A percentile compares a stretch with the other conserved stretches of the same genome.
Conservation (phyloP, 306 rosid genomes). For the Trifolium dubium region DNA sequence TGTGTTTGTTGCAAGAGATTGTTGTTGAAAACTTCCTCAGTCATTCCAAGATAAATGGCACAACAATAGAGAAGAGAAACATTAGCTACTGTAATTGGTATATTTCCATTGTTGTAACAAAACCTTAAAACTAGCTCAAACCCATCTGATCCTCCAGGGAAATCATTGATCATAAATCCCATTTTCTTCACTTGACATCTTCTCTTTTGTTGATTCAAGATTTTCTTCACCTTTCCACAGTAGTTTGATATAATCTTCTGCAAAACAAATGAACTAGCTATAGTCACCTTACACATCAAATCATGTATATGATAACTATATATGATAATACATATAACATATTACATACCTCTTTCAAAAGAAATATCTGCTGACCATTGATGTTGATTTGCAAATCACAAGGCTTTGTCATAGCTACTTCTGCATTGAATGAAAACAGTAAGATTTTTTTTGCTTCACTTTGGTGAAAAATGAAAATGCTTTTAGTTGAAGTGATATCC, state of each 20-base stretch:
- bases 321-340: constrained; percentile 8
- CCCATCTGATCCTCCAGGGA: constrained; percentile 84
- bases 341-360: constrained; percentile 62
- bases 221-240: constrained; percentile 62
- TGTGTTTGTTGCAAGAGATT: constrained; percentile 80
- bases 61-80: constrained; percentile 68
- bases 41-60: constrained; percentile 74
- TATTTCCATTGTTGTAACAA: constrained; percentile 65
- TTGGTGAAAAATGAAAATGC: constrained; percentile 19
- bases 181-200: constrained; percentile 45
- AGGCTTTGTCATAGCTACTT: constrained; percentile 59
- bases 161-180: constrained; percentile 54
- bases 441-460: background rate
- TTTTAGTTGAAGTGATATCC: constrained; percentile 26
- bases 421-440: constrained; percentile 41
- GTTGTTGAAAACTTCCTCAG: constrained; percentile 52
- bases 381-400: constrained; percentile 66
- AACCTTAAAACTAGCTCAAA: constrained; percentile 77
- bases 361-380: constrained; percentile 65
- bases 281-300: constrained; percentile 18
- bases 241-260: constrained; percentile 61
- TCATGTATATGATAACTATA: background rate
- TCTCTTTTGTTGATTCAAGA: constrained; percentile 59
- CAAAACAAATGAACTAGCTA: constrained; percentile 41
- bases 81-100: constrained; percentile 60